Evolutionary conservation across 2,329 filamentous ascomycete species (phyloP).

Genomic region (Paracoccidioides brasiliensis): DNA sequence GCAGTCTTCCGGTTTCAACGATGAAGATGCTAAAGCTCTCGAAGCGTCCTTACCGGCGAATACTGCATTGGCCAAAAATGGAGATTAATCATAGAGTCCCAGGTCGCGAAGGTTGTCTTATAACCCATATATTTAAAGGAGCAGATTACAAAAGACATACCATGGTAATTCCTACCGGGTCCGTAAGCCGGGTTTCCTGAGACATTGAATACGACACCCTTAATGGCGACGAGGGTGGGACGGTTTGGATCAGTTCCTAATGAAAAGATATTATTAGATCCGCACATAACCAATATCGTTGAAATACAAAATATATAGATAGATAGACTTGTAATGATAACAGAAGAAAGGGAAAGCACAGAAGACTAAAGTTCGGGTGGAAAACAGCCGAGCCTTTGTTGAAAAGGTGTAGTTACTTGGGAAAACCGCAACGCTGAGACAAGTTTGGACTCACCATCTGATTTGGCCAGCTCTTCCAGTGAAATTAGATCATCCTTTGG

Average conservation of each 20-base stretch:
- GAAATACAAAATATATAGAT: neutral
- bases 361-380: neutral
- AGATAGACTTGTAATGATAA: neutral
- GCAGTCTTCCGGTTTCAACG: slow-evolving; percentile 74
- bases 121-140: neutral
- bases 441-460: slow-evolving; percentile 54
- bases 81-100: neutral
- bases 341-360: neutral
- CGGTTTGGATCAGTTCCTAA: slow-evolving; percentile 11
- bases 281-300: neutral
- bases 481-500: slow-evolving; percentile 82
- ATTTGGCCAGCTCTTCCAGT: slow-evolving; percentile 63
- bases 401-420: no score
- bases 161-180: slow-evolving; percentile 68
- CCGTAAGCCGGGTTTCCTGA: slow-evolving; percentile 78
- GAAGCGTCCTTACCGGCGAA: slow-evolving; percentile 95
- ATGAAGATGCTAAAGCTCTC: slow-evolving; percentile 75
- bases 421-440: neutral
- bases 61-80: slow-evolving; percentile 42
- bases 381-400: neutral
- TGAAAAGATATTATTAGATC: slow-evolving; percentile 1
- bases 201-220: slow-evolving; percentile 93
- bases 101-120: neutral
- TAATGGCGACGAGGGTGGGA: slow-evolving; percentile 49
- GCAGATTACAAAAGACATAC: slow-evolving; percentile 40